Percentiles rank a stretch among this genome's conserved stretches.
These are phyloP conservation scores for Echium plantagineum DNA, from an alignment of 257 asterid species.

Conservation along the genomic window DNA sequence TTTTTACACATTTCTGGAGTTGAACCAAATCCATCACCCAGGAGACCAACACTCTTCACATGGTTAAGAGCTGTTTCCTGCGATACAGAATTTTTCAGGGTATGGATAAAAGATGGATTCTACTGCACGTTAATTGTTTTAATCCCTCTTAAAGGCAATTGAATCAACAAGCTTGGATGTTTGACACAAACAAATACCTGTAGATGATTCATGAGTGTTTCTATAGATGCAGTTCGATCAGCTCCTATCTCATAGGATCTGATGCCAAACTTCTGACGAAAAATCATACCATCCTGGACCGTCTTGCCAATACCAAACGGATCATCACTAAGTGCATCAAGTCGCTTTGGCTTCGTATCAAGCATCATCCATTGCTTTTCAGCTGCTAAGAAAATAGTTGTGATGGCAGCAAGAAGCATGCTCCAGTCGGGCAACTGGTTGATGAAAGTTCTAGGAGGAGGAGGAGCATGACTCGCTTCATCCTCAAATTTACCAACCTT, in stretches of 20 bases:
- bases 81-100: constrained; percentile 12
- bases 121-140: neutral
- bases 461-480: constrained; percentile 46
- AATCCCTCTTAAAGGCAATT: neutral
- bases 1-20: constrained; percentile 93
- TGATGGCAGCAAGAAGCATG: constrained; percentile 94
- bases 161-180: neutral
- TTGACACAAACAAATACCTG: constrained; percentile 34
- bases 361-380: constrained; percentile 99
- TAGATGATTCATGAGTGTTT: constrained; percentile 91
- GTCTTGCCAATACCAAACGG: constrained; percentile 83
- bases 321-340: constrained; percentile 56
- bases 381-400: constrained; percentile 91
- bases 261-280: constrained; percentile 88
- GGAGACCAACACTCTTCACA: constrained; percentile 70
- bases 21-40: constrained; percentile 93
- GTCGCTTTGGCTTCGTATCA: constrained; percentile 94
- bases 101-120: constrained; percentile 11
- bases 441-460: constrained; percentile 78
- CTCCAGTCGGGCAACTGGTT: constrained; percentile 98
- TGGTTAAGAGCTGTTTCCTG: constrained; percentile 99
- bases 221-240: constrained; percentile 89
- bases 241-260: constrained; percentile 98
- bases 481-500: constrained; percentile 72
- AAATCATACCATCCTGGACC: constrained; percentile 73